A percentile compares a stretch with the other conserved stretches of the same genome.
These are phyloP conservation scores for Gnaphalium uliginosum DNA, from an alignment of 129 eudicot species.

Conservation along the genomic window DNA sequence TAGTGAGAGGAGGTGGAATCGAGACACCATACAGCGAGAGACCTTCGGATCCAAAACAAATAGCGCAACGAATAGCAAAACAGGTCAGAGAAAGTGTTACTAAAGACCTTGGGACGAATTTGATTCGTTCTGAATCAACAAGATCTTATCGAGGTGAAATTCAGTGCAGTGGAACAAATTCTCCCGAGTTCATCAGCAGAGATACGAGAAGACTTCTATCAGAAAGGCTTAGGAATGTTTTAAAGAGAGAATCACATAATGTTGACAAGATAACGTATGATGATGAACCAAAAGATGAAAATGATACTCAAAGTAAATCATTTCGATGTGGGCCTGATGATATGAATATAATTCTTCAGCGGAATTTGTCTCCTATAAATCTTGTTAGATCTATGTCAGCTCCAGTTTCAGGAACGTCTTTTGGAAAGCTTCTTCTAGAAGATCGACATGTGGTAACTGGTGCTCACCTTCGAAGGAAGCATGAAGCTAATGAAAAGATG, in stretches of 20 bases:
- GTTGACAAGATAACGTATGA: slow-evolving; percentile 28
- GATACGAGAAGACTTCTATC: slow-evolving; percentile 70
- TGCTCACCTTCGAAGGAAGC: slow-evolving; percentile 89
- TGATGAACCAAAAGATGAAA: slow-evolving; percentile 28
- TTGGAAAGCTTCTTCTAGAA: slow-evolving; percentile 95
- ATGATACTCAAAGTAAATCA: slow-evolving; percentile 49
- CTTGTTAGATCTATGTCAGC: slow-evolving; percentile 89
- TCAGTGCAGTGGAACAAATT: slow-evolving; percentile 51
- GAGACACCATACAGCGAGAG: slow-evolving; percentile 81
- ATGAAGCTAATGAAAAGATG: slow-evolving; percentile 62
- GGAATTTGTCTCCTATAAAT: slow-evolving; percentile 64
- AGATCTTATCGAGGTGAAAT: slow-evolving; percentile 69
- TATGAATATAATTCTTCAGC: slow-evolving; percentile 27
- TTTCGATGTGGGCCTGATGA: slow-evolving; percentile 48
- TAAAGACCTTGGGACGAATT: slow-evolving; percentile 56
- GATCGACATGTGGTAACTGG: slow-evolving; percentile 77
- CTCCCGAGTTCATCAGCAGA: slow-evolving; percentile 76
- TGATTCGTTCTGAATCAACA: slow-evolving; percentile 79
- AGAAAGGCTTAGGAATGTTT: slow-evolving; percentile 74
- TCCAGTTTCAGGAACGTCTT: slow-evolving; percentile 87
- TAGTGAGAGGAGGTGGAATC: slow-evolving; percentile 78
- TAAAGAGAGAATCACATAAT: slow-evolving; percentile 51
- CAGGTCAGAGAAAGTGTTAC: slow-evolving; percentile 70
- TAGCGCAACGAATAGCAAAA: slow-evolving; percentile 62
- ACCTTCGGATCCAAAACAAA: slow-evolving; percentile 65